Evolutionary conservation across 345 rosid species (phyloP).

Genomic region (Passiflora organensis): DNA sequence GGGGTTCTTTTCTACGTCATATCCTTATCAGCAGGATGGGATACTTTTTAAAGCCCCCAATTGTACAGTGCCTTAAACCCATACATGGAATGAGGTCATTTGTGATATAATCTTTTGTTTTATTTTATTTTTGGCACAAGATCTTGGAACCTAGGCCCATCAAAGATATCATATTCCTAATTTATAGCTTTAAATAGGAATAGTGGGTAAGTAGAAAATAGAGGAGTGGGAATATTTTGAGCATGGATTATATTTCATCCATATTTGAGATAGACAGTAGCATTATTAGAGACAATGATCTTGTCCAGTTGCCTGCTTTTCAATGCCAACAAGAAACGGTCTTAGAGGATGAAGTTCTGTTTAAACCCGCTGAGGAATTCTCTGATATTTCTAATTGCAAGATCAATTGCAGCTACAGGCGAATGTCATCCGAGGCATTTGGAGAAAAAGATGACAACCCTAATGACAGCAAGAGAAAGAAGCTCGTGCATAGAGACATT

Average conservation of each 20-base stretch:
- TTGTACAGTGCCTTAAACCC: constrained; percentile 11
- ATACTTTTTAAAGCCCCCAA: constrained; percentile 2
- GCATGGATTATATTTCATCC: constrained; percentile 22
- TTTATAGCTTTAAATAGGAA: neutral
- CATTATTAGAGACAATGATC: constrained; percentile 7
- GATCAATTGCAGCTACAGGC: neutral
- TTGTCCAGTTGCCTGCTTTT: constrained; percentile 18
- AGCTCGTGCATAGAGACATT: constrained; percentile 31
- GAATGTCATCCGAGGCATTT: neutral
- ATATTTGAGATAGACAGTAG: constrained; percentile 16
- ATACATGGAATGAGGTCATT: neutral
- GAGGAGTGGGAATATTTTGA: neutral
- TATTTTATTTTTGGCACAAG: neutral
- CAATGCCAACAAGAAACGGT: constrained; percentile 5
- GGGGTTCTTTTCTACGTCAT: neutral
- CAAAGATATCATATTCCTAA: constrained; percentile 8
- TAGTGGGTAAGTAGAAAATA: neutral
- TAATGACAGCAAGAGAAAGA: constrained; percentile 19
- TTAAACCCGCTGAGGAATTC: neutral
- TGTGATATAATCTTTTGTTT: neutral
- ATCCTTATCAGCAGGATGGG: neutral
- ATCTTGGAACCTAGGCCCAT: constrained; percentile 15
- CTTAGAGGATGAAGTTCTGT: neutral
- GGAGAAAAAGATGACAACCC: constrained; percentile 8
- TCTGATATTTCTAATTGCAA: neutral